Percentiles rank a stretch among this genome's conserved stretches.
Conservation (phyloP, 129 eudicot genomes). For the Saposhnikovia divaricata region DNA sequence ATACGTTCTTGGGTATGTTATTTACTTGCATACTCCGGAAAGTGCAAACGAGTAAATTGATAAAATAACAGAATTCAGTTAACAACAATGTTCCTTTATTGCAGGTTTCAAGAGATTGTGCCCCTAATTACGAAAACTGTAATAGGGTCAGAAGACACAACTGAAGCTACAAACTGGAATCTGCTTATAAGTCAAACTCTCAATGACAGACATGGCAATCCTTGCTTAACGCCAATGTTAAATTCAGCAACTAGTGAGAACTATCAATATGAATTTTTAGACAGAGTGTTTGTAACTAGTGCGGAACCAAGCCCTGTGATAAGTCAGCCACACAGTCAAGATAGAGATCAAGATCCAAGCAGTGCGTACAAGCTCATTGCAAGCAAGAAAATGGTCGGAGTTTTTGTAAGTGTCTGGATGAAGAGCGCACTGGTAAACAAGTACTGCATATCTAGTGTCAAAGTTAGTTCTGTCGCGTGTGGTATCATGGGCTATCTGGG, state of each 20-base stretch:
- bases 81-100: background rate
- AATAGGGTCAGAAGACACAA: conserved; percentile 75
- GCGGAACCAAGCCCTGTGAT: conserved; percentile 4
- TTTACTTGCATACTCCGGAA: background rate
- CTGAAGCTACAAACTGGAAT: conserved; percentile 81
- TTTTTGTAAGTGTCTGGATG: conserved; percentile 83
- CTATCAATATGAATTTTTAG: conserved; percentile 31
- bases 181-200: conserved; percentile 62
- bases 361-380: conserved; percentile 60
- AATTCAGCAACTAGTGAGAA: conserved; percentile 41
- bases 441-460: conserved; percentile 48
- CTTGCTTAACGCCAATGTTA: conserved; percentile 54
- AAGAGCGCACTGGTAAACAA: conserved; percentile 45
- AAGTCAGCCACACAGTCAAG: conserved; percentile 17
- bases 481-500: conserved; percentile 94
- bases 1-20: conserved; percentile 77
- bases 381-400: conserved; percentile 97
- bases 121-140: conserved; percentile 65
- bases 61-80: background rate
- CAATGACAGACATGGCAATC: conserved; percentile 61
- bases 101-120: conserved; percentile 90
- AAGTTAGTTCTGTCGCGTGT: conserved; percentile 72
- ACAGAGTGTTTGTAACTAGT: conserved; percentile 8
- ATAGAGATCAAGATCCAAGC: conserved; percentile 1
- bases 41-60: background rate